Base-by-base conservation (phyloP, 2,329 filamentous ascomycete species). In the Cladosporium velox region DNA sequence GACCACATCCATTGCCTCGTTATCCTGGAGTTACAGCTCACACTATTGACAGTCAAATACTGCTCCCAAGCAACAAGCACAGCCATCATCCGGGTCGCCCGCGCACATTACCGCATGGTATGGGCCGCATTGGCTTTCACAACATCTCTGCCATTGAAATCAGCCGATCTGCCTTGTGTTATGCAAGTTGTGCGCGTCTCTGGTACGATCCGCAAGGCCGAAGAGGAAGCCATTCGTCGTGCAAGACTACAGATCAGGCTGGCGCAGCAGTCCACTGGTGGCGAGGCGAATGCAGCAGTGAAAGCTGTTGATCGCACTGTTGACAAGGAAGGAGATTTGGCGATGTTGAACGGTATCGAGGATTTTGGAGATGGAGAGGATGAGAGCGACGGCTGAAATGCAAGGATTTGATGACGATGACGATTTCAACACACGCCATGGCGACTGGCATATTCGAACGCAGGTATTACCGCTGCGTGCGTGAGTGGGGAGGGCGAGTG, bases 11-110 rank as follows among this genome's bases (percentile, higher is more conserved):
- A 24, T n/a, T 35, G 18, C 10, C 15, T 34, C 30, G 1, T 47
- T 3, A 2, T 5, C 28, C n/a, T 12, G 52, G 21, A 34, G 0
- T n/a, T 34, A 30, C 15, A 11, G 15, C 52, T 55, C 18, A 55
- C 28, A 6, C 10, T 21, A 21, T 26, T 30, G 1, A 65, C 70
- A 94, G 92, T 99, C 63, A 97, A 97, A 82, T 99, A 99, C 77
- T 85, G 96, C 61, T 97, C 93, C 0, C 84, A 88, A 3, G 91
- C 93, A n/a, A 99, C 95, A 0, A 96, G 92, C 6, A 99, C 94
- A 1, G 92, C 94, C 64, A 99, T 99, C 67, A 83, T 99, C 47
- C 88, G 91, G 69, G 92, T 93, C 70, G 88, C 91, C 3, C 88
- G 95, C 66, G 88, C 89, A 18, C 89, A 96, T 70, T 96, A 93